Conservation (phyloP, 2,329 filamentous ascomycete genomes). For the Aureobasidium sp. region DNA sequence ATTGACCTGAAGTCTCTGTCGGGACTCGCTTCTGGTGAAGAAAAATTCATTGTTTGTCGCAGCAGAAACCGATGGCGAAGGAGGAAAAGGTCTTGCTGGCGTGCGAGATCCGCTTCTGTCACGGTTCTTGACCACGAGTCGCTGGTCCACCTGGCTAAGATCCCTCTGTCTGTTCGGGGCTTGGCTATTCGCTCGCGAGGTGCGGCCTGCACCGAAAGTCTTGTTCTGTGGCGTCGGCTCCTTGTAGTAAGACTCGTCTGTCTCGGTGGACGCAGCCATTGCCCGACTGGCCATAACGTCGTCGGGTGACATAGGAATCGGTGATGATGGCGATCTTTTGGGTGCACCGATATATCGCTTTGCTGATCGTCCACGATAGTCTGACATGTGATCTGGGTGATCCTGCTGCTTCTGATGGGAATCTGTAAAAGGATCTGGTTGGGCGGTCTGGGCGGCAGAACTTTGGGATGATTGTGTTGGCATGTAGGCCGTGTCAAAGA, state of each 20-base stretch:
- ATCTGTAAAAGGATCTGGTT: slow-evolving; percentile 13
- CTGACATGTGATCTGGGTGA: slow-evolving; percentile 41
- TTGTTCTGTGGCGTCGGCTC: not conserved
- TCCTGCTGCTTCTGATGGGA: slow-evolving; percentile 10
- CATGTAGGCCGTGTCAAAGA: slow-evolving; percentile 38
- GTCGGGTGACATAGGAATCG: slow-evolving; percentile 89
- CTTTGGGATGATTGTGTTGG: slow-evolving; percentile 21
- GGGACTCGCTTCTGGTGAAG: not conserved
- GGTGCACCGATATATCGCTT: slow-evolving; percentile 64
- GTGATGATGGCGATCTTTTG: slow-evolving; percentile 85
- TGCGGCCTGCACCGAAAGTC: not conserved
- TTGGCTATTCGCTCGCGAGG: slow-evolving; percentile 19
- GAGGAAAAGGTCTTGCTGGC: not conserved
- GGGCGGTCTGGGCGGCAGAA: not conserved
- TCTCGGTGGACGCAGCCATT: not conserved
- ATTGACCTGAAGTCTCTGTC: not conserved
- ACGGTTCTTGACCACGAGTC: not conserved
- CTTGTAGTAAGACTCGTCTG: slow-evolving; percentile 41
- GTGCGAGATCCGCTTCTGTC: slow-evolving; percentile 2
- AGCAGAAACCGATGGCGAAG: not conserved
- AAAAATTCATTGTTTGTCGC: not conserved
- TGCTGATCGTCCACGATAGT: slow-evolving; percentile 61
- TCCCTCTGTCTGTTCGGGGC: not conserved
- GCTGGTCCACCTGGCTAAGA: not conserved
- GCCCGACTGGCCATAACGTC: slow-evolving; percentile 42